Base-by-base conservation (phyloP, 495 filamentous ascomycete species). In the Filosporella fistucella region DNA sequence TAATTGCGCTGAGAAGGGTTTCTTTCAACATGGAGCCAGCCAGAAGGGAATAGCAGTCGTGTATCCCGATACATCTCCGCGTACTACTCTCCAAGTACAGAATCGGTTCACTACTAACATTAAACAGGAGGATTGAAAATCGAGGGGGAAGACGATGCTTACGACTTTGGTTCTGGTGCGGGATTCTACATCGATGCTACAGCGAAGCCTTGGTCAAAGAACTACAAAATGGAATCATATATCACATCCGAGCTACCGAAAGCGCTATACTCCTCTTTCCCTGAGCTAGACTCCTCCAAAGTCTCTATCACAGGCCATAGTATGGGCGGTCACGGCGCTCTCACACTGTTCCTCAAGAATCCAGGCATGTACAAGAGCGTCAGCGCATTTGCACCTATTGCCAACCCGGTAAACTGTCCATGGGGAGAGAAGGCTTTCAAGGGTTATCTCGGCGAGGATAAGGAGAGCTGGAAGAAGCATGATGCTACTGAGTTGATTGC, bases 121-220 rank as follows among this genome's bases (percentile, higher is more conserved):
- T 18, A 23, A 72, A 78, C 40, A 61, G 58, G 58, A 18, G 91
- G 90, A 0, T 71, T 91, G 1, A 70, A 81, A 45, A 82, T 95
- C 38, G 66, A 81, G 24, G 89, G 88, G 57, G 88, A 95, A 65
- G 80, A 89, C 52, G 90, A 93, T 32, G 52, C 71, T 26, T 97
- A 81, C 68, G 93, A 97, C 68, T 97, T 97, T 62, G 93, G 93
- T 51, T 75, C 76, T 36, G 91, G 85, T 17, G 93, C 93, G 6
- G 86, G 88, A 34, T 97, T 98, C 76, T 98, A 98, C 75, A 71
- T 98, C 56, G 83, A 98, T 64, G 94, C 93, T 8, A 93, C 86
- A 0, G 72, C 71, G 25, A 72, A 74, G 1, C 89, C 88, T 1
- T 98, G 81, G 74, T 66, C 64, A 26, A 66, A 67, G 14, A 78